These are phyloP conservation scores for Eragrostis curvula DNA, from an alignment of 176 grass and related monocot species.

Conservation along the genomic window DNA sequence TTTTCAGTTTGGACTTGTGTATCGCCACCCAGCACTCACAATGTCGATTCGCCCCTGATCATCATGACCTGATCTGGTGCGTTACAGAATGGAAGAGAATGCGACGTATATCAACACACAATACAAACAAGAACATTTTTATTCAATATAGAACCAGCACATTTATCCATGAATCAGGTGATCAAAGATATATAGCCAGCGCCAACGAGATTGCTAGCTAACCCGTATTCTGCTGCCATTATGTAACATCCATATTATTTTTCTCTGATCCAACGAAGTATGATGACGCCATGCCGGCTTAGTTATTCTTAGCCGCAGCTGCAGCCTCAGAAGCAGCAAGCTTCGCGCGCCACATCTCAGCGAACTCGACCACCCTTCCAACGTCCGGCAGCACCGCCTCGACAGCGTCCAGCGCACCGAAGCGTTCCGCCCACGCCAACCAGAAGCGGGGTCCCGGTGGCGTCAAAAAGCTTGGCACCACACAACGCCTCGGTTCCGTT, in stretches of 20 bases:
- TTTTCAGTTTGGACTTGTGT: too few species aligned
- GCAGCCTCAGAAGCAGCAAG: neutral
- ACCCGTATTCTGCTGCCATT: neutral
- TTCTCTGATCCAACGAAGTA: neutral
- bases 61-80: too few species aligned
- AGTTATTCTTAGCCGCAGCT: neutral
- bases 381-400: slow-evolving; percentile 36
- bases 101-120: neutral
- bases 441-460: slow-evolving; percentile 35
- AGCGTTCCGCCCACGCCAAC: slow-evolving; percentile 44
- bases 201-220: neutral
- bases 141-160: neutral
- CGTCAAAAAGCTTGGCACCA: slow-evolving; percentile 25
- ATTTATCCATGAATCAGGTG: neutral
- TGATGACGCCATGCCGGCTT: neutral
- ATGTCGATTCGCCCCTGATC: too few species aligned
- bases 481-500: slow-evolving; percentile 1
- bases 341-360: neutral
- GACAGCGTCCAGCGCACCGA: slow-evolving; percentile 27
- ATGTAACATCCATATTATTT: neutral
- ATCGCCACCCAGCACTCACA: too few species aligned
- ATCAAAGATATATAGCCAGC: neutral
- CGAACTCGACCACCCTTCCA: neutral
- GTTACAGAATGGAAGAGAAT: too few species aligned
- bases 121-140: neutral